Conservation (phyloP, 768 basidiomycete genomes). For the Collybiopsis luxurians region DNA sequence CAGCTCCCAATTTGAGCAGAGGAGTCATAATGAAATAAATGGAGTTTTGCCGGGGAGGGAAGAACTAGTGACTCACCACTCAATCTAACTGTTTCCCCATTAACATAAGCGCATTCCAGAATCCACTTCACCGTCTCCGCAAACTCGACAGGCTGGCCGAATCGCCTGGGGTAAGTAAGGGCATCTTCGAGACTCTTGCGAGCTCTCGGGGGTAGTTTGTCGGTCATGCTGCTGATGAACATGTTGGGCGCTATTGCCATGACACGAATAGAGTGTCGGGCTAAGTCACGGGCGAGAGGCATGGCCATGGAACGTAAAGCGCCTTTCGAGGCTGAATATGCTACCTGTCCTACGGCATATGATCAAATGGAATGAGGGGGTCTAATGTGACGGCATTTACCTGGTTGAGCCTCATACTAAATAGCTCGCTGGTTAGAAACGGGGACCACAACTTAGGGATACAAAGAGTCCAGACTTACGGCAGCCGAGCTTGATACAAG, state of each 20-base stretch:
- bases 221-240: conserved; percentile 34
- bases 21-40: no score
- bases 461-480: conserved; percentile 12
- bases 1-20: no score
- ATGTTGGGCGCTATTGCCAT: conserved; percentile 36
- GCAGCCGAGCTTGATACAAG: conserved; percentile 35
- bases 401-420: conserved; percentile 36
- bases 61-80: conserved; percentile 3
- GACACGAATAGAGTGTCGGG: conserved; percentile 32
- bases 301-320: conserved; percentile 35
- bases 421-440: neutral
- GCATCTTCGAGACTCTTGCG: conserved; percentile 13
- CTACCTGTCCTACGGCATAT: conserved; percentile 27
- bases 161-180: conserved; percentile 32
- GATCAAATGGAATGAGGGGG: no score
- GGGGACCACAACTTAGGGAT: conserved; percentile 1
- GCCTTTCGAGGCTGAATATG: conserved; percentile 38
- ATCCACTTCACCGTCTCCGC: conserved; percentile 27
- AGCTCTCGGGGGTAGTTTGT: conserved; percentile 22
- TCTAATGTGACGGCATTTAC: conserved; percentile 7
- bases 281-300: conserved; percentile 38
- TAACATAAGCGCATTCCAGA: conserved; percentile 31
- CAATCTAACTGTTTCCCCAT: conserved; percentile 24
- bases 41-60: no score
- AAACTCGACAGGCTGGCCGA: conserved; percentile 30